Percentiles rank a stretch among this genome's conserved stretches.
phyloP scores from a whole-genome alignment of 106 monocot species.

The Agapanthus africanus region DNA sequence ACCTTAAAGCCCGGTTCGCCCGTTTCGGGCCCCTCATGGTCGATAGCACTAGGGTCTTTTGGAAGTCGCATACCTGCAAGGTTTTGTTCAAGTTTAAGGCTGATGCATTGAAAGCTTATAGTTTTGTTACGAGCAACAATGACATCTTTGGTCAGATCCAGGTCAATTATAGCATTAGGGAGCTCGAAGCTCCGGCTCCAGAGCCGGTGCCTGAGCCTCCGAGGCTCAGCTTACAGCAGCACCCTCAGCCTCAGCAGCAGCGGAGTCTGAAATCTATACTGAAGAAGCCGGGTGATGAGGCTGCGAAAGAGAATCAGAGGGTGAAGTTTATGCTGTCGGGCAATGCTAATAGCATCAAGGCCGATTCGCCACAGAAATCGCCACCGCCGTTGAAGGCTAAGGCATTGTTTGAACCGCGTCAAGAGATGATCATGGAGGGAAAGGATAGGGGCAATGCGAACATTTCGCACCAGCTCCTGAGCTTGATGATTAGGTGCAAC shows the following conservation, averaged over 20 bases:
- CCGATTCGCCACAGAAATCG: not conserved
- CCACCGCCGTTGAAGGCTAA: too few species aligned
- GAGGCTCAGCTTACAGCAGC: not conserved
- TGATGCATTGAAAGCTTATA: slow-evolving; percentile 9
- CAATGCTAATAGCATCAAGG: not conserved
- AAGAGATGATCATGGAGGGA: too few species aligned
- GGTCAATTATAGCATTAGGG: slow-evolving; percentile 7
- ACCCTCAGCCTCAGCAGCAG: too few species aligned
- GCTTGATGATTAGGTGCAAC: too few species aligned
- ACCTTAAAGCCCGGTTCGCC: slow-evolving; percentile 22
- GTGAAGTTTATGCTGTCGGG: slow-evolving; percentile 9
- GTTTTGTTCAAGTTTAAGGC: slow-evolving; percentile 22
- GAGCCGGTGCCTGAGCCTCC: not conserved
- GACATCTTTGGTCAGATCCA: slow-evolving; percentile 16
- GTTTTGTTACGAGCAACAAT: not conserved
- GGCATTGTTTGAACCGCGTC: too few species aligned
- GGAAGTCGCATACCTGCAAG: slow-evolving; percentile 14
- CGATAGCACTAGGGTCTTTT: slow-evolving; percentile 10
- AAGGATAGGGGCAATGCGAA: too few species aligned
- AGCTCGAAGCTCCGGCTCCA: not conserved
- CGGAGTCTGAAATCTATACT: slow-evolving; percentile 24
- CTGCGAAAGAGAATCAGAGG: slow-evolving; percentile 5
- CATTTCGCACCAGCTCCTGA: too few species aligned
- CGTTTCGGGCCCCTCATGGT: slow-evolving; percentile 15
- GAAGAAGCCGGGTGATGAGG: slow-evolving; percentile 13